A percentile compares a stretch with the other conserved stretches of the same genome.
Conservation (phyloP, 441 rosid genomes). For the Metrosideros polymorpha region DNA sequence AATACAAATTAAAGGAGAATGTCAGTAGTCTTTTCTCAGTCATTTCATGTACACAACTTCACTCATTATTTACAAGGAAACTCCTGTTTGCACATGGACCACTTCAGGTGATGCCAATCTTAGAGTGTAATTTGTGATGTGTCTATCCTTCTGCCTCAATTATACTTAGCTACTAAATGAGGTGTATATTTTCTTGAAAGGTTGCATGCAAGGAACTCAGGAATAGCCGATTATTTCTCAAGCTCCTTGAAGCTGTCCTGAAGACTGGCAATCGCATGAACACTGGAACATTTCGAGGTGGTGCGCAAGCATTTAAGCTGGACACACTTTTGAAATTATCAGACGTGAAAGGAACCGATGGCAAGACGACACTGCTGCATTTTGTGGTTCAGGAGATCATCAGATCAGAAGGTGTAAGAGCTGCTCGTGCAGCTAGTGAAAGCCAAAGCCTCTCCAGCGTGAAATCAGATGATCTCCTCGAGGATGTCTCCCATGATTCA, state of each 20-base stretch:
- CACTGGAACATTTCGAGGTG: slow-evolving; percentile 5
- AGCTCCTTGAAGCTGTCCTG: slow-evolving; percentile 13
- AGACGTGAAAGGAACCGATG: slow-evolving; percentile 12
- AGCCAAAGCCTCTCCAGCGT: not conserved
- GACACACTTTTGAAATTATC: slow-evolving; percentile 7
- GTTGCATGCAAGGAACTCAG: slow-evolving; percentile 11
- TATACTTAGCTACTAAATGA: not conserved
- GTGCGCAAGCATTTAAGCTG: slow-evolving; percentile 9
- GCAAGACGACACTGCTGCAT: slow-evolving; percentile 9
- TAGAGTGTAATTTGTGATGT: not conserved
- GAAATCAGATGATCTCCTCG: not conserved
- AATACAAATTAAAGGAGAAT: not conserved
- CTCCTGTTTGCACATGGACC: not conserved
- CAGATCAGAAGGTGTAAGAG: slow-evolving; percentile 9
- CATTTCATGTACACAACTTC: not conserved
- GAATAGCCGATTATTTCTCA: slow-evolving; percentile 4
- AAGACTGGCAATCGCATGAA: slow-evolving; percentile 15
- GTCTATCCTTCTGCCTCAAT: not conserved
- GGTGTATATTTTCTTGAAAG: not conserved
- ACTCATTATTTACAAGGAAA: not conserved
- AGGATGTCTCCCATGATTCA: not conserved
- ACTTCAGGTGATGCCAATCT: not conserved
- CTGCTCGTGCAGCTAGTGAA: slow-evolving; percentile 7
- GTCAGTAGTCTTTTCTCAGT: not conserved
- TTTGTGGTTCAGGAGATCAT: slow-evolving; percentile 11